Base-by-base conservation (phyloP, 2,329 filamentous ascomycete genomes). In the Talaromyces verruculosus region DNA sequence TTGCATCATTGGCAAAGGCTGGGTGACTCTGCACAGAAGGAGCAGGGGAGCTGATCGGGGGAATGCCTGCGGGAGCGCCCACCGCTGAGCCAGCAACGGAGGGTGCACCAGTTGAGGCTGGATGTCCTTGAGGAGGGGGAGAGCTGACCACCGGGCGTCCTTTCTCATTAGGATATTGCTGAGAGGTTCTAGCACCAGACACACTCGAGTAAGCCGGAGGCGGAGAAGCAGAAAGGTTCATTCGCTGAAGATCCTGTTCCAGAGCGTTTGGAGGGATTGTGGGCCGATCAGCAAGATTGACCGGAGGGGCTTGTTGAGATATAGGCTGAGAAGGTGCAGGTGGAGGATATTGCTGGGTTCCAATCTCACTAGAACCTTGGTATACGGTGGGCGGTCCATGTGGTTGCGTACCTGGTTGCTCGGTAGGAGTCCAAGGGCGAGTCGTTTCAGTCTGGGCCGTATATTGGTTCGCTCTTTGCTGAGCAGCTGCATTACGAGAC, bases 161-260 rank as follows among this genome's bases (percentile, higher is more conserved):
- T 76, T 97, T 97, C 74, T 97, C 93, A 69, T 87, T 88, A 0
- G 92, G 89, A 77, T 93, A 95, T 11, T 80, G 78, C 65, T 79
- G 88, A 72, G 77, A 83, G 73, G 82, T 74, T 37, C 77, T 76
- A 1, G 80, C 75, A 15, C 82, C 81, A 35, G 83, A 77, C 35
- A 96, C 87, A 72, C 89, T 95, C 10, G 92, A 95, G 78, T 99
- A 99, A 5, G 95, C 94, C n/a, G 95, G 95, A 22, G 95, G 95
- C 15, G 94, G 93, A 63, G 92, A 93, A 25, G 92, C 91, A 35
- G 89, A 85, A 71, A 92, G 84, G 70, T 92, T 88, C 85, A 97
- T 85, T 19, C 92, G 88, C 71, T 92, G 88, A 75, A 97, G 91
- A 71, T 97, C 93, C 71, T 93, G 89, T 73, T 96, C 91, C 41